phyloP scores from a whole-genome alignment of 2,329 filamentous ascomycete species.

The Kalmusia sp. region DNA sequence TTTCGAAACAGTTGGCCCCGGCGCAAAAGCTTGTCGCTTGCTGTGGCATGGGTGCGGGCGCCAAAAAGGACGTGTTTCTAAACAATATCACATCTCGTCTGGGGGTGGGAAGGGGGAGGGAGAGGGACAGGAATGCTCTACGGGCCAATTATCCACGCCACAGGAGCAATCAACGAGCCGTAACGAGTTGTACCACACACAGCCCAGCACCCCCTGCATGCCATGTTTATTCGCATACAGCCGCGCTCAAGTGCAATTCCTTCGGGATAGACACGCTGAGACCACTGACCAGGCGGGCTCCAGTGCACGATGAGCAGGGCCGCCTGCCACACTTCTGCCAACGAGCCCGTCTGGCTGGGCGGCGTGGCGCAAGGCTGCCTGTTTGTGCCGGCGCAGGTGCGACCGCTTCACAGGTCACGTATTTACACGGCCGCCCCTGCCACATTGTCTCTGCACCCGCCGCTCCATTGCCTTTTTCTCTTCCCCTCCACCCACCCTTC shows the following conservation, averaged over 20 bases:
- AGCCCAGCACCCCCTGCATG: too few species aligned
- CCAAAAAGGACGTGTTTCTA: not conserved
- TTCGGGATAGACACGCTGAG: not conserved
- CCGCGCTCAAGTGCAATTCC: not conserved
- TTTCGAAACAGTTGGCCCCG: conserved; percentile 14
- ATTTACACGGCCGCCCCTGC: conserved; percentile 4
- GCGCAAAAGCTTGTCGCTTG: conserved; percentile 17
- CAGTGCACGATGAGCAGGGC: not conserved
- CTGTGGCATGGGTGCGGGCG: not conserved
- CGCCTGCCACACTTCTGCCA: too few species aligned
- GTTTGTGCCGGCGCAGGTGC: conserved; percentile 4
- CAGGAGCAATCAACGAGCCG: not conserved
- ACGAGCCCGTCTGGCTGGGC: not conserved
- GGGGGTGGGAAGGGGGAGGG: too few species aligned
- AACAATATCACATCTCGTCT: not conserved
- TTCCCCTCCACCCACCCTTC: not conserved
- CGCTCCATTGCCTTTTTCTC: not conserved
- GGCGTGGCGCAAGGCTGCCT: not conserved
- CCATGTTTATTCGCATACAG: not conserved
- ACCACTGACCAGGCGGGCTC: not conserved
- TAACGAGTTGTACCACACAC: too few species aligned
- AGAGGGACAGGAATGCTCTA: too few species aligned
- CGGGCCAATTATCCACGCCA: not conserved
- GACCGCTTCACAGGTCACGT: conserved; percentile 3
- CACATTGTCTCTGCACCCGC: not conserved